phyloP scores from a whole-genome alignment of 139 green algal species.

The Spirogloea muscicola region DNA sequence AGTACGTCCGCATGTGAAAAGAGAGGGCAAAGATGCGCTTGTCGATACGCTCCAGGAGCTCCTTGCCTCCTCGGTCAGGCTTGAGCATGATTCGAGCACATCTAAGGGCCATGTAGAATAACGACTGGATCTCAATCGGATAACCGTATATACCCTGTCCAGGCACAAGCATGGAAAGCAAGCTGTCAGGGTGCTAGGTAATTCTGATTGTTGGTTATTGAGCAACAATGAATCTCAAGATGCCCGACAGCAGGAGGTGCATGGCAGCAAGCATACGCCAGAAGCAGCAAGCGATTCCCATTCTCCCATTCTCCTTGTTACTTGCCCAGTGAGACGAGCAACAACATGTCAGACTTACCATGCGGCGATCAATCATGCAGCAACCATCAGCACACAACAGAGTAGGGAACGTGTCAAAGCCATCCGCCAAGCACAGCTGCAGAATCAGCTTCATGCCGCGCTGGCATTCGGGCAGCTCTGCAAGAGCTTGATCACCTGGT shows the following conservation, averaged over 20 bases:
- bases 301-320: too few species aligned
- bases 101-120: constrained; percentile 24
- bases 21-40: constrained; percentile 14
- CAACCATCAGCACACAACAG: constrained; percentile 42
- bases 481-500: constrained; percentile 33
- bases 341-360: constrained; percentile 33
- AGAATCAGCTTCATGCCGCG: constrained; percentile 41
- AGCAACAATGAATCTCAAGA: too few species aligned
- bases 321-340: too few species aligned
- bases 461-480: constrained; percentile 33
- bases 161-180: too few species aligned
- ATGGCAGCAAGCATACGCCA: too few species aligned
- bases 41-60: constrained; percentile 13
- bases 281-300: too few species aligned
- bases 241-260: too few species aligned
- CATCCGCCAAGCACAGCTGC: constrained; percentile 42
- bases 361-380: constrained; percentile 50
- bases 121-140: constrained; percentile 30
- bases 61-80: constrained; percentile 28
- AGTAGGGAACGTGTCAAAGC: constrained; percentile 47
- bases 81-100: constrained; percentile 32
- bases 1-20: constrained; percentile 6
- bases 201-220: too few species aligned
- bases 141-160: constrained; percentile 26
- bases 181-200: too few species aligned